phyloP scores from a whole-genome alignment of 192 early-diverging fungal genomes.

The Podila epigama region DNA sequence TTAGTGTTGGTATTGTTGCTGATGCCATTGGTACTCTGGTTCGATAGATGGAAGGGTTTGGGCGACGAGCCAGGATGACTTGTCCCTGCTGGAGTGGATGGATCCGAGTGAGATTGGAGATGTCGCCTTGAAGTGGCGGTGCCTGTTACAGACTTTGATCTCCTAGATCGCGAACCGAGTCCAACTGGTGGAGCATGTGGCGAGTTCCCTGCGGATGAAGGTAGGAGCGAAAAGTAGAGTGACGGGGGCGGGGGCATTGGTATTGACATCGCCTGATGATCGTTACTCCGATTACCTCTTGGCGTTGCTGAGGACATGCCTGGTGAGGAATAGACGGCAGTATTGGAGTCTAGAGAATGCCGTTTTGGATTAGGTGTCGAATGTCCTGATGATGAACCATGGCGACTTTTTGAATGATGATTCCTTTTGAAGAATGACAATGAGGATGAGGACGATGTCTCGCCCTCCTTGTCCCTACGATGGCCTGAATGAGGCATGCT shows the following conservation, averaged over 20 bases:
- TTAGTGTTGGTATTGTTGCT: neutral
- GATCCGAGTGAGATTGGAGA: constrained; percentile 7
- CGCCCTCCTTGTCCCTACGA: neutral
- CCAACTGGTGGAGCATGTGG: neutral
- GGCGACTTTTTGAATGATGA: too few relatives aligned
- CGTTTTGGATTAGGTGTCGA: constrained; percentile 14
- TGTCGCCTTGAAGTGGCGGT: neutral
- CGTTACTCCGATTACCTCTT: constrained; percentile 37
- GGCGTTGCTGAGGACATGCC: constrained; percentile 16
- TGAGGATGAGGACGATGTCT: constrained; percentile 5
- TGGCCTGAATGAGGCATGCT: neutral
- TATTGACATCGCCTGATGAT: constrained; percentile 40
- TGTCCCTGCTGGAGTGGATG: constrained; percentile 8
- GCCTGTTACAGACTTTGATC: constrained; percentile 3
- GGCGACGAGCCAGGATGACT: too few relatives aligned
- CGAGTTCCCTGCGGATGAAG: neutral
- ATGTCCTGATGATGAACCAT: neutral
- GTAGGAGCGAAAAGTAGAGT: constrained; percentile 28
- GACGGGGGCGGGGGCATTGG: constrained; percentile 29
- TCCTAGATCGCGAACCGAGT: neutral
- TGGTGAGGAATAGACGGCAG: constrained; percentile 3
- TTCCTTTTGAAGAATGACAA: neutral
- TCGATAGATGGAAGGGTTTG: neutral
- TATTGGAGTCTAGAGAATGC: constrained; percentile 15
- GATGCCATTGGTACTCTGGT: neutral